These are phyloP conservation scores for Fusarium hostae DNA, from an alignment of 2,329 filamentous ascomycete genomes.

Conservation along the genomic window DNA sequence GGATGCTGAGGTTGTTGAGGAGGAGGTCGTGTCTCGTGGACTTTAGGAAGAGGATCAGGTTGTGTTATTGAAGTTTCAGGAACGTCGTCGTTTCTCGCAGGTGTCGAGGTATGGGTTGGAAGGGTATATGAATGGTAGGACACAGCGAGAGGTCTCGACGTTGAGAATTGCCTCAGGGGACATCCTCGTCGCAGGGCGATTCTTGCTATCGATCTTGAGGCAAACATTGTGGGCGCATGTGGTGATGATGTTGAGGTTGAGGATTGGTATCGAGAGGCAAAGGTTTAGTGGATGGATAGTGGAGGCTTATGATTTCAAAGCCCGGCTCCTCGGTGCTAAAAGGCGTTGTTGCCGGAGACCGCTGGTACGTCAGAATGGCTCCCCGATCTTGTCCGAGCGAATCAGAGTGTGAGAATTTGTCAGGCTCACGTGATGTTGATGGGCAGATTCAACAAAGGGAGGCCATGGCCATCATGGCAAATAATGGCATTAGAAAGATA, in stretches of 20 bases:
- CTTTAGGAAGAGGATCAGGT: slow-evolving; percentile 57
- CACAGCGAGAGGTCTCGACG: slow-evolving; percentile 45
- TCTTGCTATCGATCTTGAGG: slow-evolving; percentile 54
- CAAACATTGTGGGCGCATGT: slow-evolving; percentile 56
- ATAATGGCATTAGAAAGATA: not conserved
- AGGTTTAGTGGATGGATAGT: slow-evolving; percentile 15
- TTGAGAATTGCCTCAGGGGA: slow-evolving; percentile 56
- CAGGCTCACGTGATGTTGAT: slow-evolving; percentile 35
- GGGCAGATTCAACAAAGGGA: not conserved
- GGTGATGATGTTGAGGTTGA: slow-evolving; percentile 14
- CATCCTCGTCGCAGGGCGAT: slow-evolving; percentile 55
- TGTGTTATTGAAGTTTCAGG: slow-evolving; percentile 61
- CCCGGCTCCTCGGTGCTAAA: slow-evolving; percentile 45
- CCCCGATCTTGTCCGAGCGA: slow-evolving; percentile 52
- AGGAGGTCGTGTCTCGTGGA: slow-evolving; percentile 65
- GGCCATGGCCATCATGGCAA: slow-evolving; percentile 1
- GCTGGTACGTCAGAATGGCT: slow-evolving; percentile 42
- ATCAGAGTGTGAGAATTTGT: slow-evolving; percentile 50
- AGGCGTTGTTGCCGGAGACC: slow-evolving; percentile 46
- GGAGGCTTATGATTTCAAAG: slow-evolving; percentile 41
- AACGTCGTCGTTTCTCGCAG: slow-evolving; percentile 56
- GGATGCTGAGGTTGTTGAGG: slow-evolving; percentile 36
- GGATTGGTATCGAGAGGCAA: slow-evolving; percentile 1
- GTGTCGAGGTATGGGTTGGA: slow-evolving; percentile 54
- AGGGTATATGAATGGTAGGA: slow-evolving; percentile 66